A percentile compares a stretch with the other conserved stretches of the same genome.
Evolutionary conservation across 176 grass and related monocot species (phyloP).

Genomic region (Tuctoria greenei): DNA sequence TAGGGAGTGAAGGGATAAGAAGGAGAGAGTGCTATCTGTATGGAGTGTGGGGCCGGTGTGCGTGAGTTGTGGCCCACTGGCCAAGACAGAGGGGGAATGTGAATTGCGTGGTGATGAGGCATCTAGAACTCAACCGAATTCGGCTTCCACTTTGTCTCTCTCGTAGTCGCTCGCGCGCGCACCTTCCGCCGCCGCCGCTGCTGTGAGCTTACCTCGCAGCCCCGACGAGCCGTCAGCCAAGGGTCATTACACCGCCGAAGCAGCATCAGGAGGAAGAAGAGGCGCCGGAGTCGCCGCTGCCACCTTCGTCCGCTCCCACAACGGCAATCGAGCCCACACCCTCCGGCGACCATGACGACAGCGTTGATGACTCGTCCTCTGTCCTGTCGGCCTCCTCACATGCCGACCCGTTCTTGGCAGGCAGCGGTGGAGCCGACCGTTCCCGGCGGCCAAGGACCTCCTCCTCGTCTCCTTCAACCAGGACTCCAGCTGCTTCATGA

Average conservation of each 20-base stretch:
- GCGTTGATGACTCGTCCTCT: constrained; percentile 5
- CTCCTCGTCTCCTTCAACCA: constrained; percentile 94
- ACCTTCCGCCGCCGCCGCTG: too few species aligned
- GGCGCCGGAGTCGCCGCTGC: not conserved
- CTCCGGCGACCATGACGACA: constrained; percentile 36
- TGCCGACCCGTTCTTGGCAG: not conserved
- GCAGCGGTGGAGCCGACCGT: not conserved
- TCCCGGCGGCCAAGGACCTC: constrained; percentile 40
- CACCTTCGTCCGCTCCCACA: not conserved
- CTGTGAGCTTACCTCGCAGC: too few species aligned
- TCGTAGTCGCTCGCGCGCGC: too few species aligned
- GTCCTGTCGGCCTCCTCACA: not conserved
- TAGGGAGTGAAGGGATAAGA: too few species aligned
- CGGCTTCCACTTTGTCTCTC: too few species aligned
- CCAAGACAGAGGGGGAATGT: too few species aligned
- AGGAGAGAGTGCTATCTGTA: too few species aligned
- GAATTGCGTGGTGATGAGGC: too few species aligned
- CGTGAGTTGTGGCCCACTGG: too few species aligned
- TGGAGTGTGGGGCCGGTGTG: too few species aligned
- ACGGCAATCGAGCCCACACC: constrained; percentile 41
- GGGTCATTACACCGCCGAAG: too few species aligned
- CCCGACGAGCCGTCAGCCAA: constrained; percentile 10
- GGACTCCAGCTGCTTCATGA: constrained; percentile 90
- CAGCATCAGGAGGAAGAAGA: not conserved
- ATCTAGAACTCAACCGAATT: too few species aligned